Evolutionary conservation across 2,329 filamentous ascomycete genomes (phyloP), one percentile per base, ranked within the genome.

Genomic region (Lasiodiplodia theobromae): DNA sequence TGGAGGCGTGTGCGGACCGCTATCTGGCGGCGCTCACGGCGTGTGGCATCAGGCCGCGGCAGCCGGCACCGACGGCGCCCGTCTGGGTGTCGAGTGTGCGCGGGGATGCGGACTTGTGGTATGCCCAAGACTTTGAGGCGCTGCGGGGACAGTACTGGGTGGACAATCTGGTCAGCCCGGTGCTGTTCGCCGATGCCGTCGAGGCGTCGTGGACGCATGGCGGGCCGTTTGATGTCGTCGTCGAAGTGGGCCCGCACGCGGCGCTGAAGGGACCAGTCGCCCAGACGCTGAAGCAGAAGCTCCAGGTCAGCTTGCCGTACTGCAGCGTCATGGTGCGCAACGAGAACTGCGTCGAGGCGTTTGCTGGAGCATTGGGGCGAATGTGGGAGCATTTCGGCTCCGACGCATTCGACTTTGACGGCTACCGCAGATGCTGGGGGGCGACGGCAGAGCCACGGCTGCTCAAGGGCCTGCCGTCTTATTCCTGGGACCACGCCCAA

Each of bases 111-210:
- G 37, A 38, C 1, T 6, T 5, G 37, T 38, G 37, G 37, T 38
- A 38, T 38, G 37, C 37, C 37, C 10, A 38, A 7, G 37, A 38
- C 37, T 38, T 38, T 12, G 37, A 14, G 10, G 37, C 12, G 37
- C 37, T 38, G 7, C 37, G 12, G 37, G 37, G 37, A 2, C 37
- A 60, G 0, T 82, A 83, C 70, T 83, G 80, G 79, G 71, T 73
- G 1, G 71, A 76, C 21, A 83, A 82, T 67, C 74, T 83, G 71
- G 66, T 74, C 1, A 72, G 72, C 2, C 69, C 79, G 14, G 81
- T 83, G 1, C 71, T 76, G 2, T 82, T 82, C 70, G 72, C 71
- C 2, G 18, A 51, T 3, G 47, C 44, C 1, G n/a, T 81, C 2
- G 56, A 68, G 11, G 66, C 66, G 38, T 64, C 71, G 2, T n/a